Percentiles rank a stretch among this genome's conserved stretches.
These are phyloP conservation scores for Hyphopichia buzzinii DNA, from an alignment of 1,139 yeast species.

Conservation along the genomic window DNA sequence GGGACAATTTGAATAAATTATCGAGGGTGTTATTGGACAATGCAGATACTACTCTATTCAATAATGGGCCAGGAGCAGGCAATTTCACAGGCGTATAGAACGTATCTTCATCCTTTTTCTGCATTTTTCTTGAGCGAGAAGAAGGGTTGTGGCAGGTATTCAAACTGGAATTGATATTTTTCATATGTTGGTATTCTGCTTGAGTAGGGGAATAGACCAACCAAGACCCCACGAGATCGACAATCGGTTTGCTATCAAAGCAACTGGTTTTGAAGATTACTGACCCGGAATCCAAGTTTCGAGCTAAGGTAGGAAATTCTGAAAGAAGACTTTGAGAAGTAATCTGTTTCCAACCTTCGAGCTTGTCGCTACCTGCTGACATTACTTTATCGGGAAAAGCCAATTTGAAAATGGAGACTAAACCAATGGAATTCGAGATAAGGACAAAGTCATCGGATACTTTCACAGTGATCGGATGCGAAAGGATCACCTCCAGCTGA, in stretches of 20 bases:
- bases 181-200: constrained; percentile 32
- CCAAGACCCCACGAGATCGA: constrained; percentile 52
- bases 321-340: constrained; percentile 24
- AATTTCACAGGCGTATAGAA: constrained; percentile 44
- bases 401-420: constrained; percentile 16
- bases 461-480: constrained; percentile 13
- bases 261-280: constrained; percentile 34
- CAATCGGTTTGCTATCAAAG: constrained; percentile 40
- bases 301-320: constrained; percentile 10
- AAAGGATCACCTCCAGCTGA: neutral
- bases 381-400: constrained; percentile 6
- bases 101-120: neutral
- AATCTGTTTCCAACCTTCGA: constrained; percentile 22
- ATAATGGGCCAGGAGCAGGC: constrained; percentile 45
- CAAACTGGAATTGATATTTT: constrained; percentile 9
- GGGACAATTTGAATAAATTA: constrained; percentile 49
- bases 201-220: constrained; percentile 47
- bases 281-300: constrained; percentile 17
- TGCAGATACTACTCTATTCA: constrained; percentile 45
- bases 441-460: constrained; percentile 19
- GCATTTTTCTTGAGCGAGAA: constrained; percentile 2
- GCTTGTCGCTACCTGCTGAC: constrained; percentile 19
- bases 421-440: constrained; percentile 25
- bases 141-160: constrained; percentile 2
- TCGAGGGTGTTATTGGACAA: constrained; percentile 56